phyloP scores from a whole-genome alignment of 2,329 filamentous ascomycete species.

The Magnaporthales sp. region DNA sequence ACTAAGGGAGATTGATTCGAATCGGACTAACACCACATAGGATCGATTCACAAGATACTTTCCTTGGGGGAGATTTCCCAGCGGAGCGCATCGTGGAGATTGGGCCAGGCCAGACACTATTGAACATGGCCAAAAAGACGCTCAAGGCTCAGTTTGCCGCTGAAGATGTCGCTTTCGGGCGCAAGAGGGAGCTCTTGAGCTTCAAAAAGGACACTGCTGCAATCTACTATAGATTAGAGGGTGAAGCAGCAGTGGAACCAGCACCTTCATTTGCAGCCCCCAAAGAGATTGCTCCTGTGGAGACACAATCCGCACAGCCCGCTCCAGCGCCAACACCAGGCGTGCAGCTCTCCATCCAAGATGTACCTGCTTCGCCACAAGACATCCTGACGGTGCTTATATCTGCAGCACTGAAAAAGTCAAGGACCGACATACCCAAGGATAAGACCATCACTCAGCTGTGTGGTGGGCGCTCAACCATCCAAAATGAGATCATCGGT shows the following conservation, averaged over 20 bases:
- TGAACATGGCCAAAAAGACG: conserved; percentile 27
- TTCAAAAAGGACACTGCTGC: conserved; percentile 13
- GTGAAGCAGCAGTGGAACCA: conserved; percentile 68
- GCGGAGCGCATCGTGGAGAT: conserved; percentile 27
- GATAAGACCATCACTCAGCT: conserved; percentile 24
- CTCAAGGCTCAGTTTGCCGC: conserved; percentile 14
- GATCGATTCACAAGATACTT: conserved; percentile 28
- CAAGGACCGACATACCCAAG: conserved; percentile 15
- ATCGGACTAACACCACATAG: conserved; percentile 8
- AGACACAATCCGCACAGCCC: too few species aligned
- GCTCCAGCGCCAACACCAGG: too few species aligned
- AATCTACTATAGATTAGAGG: conserved; percentile 14
- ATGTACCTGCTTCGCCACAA: conserved; percentile 11
- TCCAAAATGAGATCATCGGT: conserved; percentile 35
- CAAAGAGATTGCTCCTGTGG: background rate
- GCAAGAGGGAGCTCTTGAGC: conserved; percentile 16
- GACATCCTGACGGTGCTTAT: conserved; percentile 19
- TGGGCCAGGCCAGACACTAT: conserved; percentile 25
- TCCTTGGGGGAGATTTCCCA: conserved; percentile 15
- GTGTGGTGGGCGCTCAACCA: conserved; percentile 27
- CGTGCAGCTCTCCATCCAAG: background rate
- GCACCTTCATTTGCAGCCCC: conserved; percentile 55
- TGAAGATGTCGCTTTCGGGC: conserved; percentile 13
- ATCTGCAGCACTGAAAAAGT: conserved; percentile 21
- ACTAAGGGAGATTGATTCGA: too few species aligned